phyloP scores from a whole-genome alignment of 2,329 filamentous ascomycete genomes.

The Thielaviopsis euricoi region DNA sequence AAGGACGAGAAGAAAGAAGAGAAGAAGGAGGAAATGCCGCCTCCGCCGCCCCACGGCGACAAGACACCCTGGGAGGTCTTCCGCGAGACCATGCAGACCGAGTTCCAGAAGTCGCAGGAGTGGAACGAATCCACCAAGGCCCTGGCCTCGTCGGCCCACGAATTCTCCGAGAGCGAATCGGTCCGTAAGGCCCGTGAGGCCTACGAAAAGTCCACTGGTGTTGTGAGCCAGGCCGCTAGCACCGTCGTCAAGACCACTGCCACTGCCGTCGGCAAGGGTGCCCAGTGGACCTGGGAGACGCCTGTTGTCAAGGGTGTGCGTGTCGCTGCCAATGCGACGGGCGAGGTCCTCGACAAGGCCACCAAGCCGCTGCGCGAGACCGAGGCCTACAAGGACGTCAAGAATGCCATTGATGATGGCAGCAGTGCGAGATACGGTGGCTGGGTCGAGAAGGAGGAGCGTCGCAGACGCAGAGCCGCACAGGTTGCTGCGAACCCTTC shows the following conservation, averaged over 20 bases:
- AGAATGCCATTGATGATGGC: conserved; percentile 91
- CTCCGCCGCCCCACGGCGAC: conserved; percentile 90
- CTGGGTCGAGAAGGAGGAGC: conserved; percentile 93
- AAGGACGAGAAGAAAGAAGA: conserved; percentile 31
- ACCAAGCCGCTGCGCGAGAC: conserved; percentile 88
- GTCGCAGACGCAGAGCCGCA: conserved; percentile 59
- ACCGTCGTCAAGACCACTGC: conserved; percentile 75
- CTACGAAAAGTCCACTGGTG: conserved; percentile 73
- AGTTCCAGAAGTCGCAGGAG: conserved; percentile 95
- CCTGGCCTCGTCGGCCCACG: conserved; percentile 70
- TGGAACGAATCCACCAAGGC: conserved; percentile 99
- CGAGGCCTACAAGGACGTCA: conserved; percentile 86
- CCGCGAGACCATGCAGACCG: conserved; percentile 81
- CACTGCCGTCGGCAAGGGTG: conserved; percentile 73
- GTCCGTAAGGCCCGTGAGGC: conserved; percentile 74
- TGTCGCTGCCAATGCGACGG: conserved; percentile 71
- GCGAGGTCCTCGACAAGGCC: conserved; percentile 79
- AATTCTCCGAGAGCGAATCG: conserved; percentile 85
- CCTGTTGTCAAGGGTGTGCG: conserved; percentile 80
- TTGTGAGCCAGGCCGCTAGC: conserved; percentile 61
- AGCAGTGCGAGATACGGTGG: conserved; percentile 92
- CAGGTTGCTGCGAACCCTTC: conserved; percentile 42
- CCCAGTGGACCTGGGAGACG: conserved; percentile 95
- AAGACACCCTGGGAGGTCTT: conserved; percentile 99
- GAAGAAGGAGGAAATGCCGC: conserved; percentile 51